phyloP scores from a whole-genome alignment of 2,329 filamentous ascomycete species.

The Leptosphaerulina australis region DNA sequence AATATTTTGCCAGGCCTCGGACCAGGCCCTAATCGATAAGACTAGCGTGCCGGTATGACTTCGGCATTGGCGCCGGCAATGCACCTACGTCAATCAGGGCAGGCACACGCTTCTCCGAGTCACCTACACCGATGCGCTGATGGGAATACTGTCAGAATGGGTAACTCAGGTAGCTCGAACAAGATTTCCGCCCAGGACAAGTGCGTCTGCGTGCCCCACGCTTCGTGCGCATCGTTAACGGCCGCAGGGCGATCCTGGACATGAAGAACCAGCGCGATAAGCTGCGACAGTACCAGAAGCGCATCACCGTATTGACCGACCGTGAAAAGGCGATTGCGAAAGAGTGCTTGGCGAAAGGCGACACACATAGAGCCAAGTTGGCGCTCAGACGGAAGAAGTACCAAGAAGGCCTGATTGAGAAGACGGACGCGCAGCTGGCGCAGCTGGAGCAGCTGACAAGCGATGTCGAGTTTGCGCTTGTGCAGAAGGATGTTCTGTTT shows the following conservation, averaged over 20 bases:
- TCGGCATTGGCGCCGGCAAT: constrained; percentile 13
- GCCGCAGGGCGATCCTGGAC: constrained; percentile 85
- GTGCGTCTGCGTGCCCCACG: constrained; percentile 56
- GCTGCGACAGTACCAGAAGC: constrained; percentile 92
- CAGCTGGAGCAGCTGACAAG: constrained; percentile 87
- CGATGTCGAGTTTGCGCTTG: constrained; percentile 92
- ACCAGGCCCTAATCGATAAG: constrained; percentile 41
- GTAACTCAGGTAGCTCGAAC: constrained; percentile 66
- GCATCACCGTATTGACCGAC: constrained; percentile 82
- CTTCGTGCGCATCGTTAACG: constrained; percentile 14
- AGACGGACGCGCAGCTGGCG: constrained; percentile 92
- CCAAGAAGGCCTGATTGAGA: constrained; percentile 84
- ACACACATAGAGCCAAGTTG: constrained; percentile 81
- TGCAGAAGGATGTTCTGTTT: constrained; percentile 95
- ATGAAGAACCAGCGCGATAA: constrained; percentile 98
- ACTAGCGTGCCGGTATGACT: constrained; percentile 19
- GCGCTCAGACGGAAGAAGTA: constrained; percentile 95
- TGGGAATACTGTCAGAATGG: constrained; percentile 58
- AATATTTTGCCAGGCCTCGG: constrained; percentile 29
- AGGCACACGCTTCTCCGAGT: constrained; percentile 23
- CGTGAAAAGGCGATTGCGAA: constrained; percentile 86
- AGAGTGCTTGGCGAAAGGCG: constrained; percentile 78
- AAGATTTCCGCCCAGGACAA: constrained; percentile 84
- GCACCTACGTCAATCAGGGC: constrained; percentile 34
- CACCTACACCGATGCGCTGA: constrained; percentile 27